Percentiles rank a stretch among this genome's conserved stretches.
Conservation (phyloP, 345 rosid species). For the Salix exigua region DNA sequence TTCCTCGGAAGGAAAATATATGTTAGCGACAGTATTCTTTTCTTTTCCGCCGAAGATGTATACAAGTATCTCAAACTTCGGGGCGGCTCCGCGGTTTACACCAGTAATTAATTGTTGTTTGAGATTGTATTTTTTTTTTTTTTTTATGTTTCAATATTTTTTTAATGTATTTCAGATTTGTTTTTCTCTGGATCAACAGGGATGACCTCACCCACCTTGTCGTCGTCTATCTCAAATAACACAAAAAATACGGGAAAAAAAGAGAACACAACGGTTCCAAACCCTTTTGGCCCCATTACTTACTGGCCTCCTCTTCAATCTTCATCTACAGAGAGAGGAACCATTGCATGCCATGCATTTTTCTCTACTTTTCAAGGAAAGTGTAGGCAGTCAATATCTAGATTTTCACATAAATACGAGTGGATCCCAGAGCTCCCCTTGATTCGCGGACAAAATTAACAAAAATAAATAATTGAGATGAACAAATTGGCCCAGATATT, state of each 20-base stretch:
- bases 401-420: neutral
- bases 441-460: neutral
- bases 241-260: neutral
- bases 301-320: neutral
- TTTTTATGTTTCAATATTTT: no score
- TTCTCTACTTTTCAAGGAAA: neutral
- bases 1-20: neutral
- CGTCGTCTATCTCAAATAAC: neutral
- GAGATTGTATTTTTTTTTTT: no score
- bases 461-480: neutral
- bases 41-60: neutral
- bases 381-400: neutral
- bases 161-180: no score
- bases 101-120: no score
- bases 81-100: neutral
- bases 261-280: neutral
- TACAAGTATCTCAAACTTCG: neutral
- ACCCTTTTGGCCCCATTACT: neutral
- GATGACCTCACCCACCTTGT: neutral
- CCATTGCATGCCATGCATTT: neutral
- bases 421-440: neutral
- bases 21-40: constrained; percentile 14
- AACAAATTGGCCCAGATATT: neutral
- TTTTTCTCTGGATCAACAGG: no score
- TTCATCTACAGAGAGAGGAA: no score